These are phyloP conservation scores for Microbotryum intermedium DNA, from an alignment of 1,284 basidiomycete genomes.

Conservation along the genomic window DNA sequence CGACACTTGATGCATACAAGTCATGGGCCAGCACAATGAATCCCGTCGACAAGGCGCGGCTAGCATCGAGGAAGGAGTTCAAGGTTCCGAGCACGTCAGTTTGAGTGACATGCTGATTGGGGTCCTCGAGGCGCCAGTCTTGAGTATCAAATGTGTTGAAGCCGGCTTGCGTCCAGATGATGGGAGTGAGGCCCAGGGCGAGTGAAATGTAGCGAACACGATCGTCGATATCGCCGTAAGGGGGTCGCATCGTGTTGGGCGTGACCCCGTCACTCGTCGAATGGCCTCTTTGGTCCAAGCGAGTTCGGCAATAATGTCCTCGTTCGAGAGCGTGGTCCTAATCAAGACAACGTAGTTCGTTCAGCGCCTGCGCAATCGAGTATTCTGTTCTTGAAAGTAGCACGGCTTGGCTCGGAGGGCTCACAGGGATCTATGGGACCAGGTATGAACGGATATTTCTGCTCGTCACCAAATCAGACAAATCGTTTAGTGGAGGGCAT, in stretches of 20 bases:
- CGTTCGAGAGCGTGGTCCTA: constrained; percentile 67
- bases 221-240: constrained; percentile 54
- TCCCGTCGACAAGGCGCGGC: constrained; percentile 56
- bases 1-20: background rate
- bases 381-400: background rate
- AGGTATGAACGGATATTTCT: constrained; percentile 16
- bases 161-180: constrained; percentile 65
- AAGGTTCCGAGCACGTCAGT: constrained; percentile 43
- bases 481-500: no score
- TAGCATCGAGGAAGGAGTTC: constrained; percentile 32
- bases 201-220: constrained; percentile 73
- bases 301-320: constrained; percentile 81
- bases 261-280: constrained; percentile 36
- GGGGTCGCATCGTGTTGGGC: constrained; percentile 32
- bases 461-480: no score
- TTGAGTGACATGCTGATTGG: constrained; percentile 67
- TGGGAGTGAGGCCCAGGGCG: constrained; percentile 66
- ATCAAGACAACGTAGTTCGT: constrained; percentile 36
- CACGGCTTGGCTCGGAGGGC: constrained; percentile 47
- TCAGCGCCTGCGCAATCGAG: constrained; percentile 48
- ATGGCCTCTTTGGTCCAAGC: constrained; percentile 85
- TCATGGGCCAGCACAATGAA: constrained; percentile 37
- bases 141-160: constrained; percentile 18
- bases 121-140: constrained; percentile 27
- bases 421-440: constrained; percentile 7